Base-by-base conservation (phyloP, 164 flowering plant species). In the Stephania cephalantha region DNA sequence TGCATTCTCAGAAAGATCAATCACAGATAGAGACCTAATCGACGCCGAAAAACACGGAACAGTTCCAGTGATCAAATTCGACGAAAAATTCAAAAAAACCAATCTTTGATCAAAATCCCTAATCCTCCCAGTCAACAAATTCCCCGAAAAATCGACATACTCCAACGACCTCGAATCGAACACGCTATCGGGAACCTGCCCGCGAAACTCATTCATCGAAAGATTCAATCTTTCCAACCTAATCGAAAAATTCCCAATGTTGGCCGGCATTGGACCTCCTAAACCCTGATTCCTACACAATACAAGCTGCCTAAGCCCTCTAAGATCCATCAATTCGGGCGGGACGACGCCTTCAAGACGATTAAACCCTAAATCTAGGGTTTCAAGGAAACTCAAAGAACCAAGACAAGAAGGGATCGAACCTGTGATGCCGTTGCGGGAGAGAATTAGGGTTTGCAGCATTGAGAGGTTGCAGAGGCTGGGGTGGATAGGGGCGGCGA, bases 21-120 rank as follows among this genome's bases (percentile, higher is more conserved):
- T 80, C 55, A 86, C 81, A 3, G 74, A 71, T 7, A 95, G 91
- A n/a, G 97, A 87, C 6, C 73, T 72, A 64, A 70, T 78, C 6
- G 87, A 82, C 22, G 94, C 81, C 35, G 82, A 79, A 52, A 89
- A 89, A 74, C 99, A 95, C 73, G 92, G 92, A 77, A 93, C 74
- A 74, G 95, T 93, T 10, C 99, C 95, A 0, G 94, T 86, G 20
- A 95, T 70, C 64, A 35, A 66, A 78, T 94, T 94, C 0, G 90
- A 87, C 29, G 83, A 85, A 9, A 92, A 83, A 76, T 85, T 84
- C 25, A 94, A 86, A 48, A 78, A 76, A 76, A 80, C 86, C 78
- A 94, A 70, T 0, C 87, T 52, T 70, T 88, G 93, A 69, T 77
- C 68, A 52, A 91, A 94, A 72, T 88, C 92, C 7, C 67, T 73